Base-by-base conservation (phyloP, 306 rosid genomes). In the Castanospermum australe region DNA sequence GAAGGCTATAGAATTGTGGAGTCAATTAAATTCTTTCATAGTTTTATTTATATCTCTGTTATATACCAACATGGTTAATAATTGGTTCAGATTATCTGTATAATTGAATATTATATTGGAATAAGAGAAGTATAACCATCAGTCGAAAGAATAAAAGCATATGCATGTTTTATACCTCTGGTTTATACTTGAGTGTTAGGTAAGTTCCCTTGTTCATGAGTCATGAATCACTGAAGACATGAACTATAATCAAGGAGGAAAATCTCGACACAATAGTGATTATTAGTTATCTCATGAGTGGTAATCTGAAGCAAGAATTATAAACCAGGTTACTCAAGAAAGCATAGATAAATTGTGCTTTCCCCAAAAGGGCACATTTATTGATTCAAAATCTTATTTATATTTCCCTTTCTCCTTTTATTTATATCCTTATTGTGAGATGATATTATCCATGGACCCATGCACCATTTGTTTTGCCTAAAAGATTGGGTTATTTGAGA, bases 31-130 rank as follows among this genome's bases (percentile, higher is more conserved):
- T 84, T 73, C 36, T 38, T 60, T 35, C 9, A 5, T 55, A 33
- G 5, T 25, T 42, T 62, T 42, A 61, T 61, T 83, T 71, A 11
- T 54, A 44, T 77, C 0, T 62, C 2, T 62, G 57, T 35, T 45
- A 48, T 73, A 20, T 25, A 76, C 79, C 79, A 4, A 77, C 56
- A 71, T 55, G 83, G 72, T 11, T 7, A 55, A 72, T 42, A 28
- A 30, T 41, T 41, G 67, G 64, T 15, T 70, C 54, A 63, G 54
- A 55, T 71, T 83, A 56, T 24, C 44, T 78, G 73, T 45, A 60
- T 15, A 14, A 39, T 56, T 78, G 56, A 65, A 55, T 67, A 62
- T 78, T 73, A 56, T 10, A 30, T 63, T 64, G 56, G 64, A 77
- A 77, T 77, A 62, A 61, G 75, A 77, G 36, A 68, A 59, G 56